These are phyloP conservation scores for Vitis hybrid DNA, from an alignment of 177 flowering plant genomes.

Conservation along the genomic window DNA sequence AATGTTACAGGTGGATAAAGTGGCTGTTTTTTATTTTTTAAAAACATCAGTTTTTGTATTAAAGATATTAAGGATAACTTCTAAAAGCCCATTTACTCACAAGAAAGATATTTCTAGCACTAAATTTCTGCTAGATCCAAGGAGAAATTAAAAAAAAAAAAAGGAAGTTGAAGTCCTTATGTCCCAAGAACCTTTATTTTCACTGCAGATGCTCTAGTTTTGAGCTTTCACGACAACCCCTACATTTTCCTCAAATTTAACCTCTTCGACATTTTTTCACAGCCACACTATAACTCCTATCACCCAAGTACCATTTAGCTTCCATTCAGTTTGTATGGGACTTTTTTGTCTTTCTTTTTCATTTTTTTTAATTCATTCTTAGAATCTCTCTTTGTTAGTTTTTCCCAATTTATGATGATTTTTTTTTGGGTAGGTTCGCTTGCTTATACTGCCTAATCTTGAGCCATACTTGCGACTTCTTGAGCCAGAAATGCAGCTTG, in stretches of 20 bases:
- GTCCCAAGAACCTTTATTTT: neutral
- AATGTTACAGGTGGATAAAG: neutral
- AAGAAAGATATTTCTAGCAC: neutral
- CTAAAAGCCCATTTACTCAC: neutral
- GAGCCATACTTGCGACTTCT: conserved; percentile 80
- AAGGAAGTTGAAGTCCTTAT: neutral
- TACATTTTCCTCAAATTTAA: neutral
- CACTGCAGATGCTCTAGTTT: neutral
- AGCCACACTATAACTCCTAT: too few species aligned
- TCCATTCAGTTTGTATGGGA: too few species aligned
- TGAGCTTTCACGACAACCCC: neutral
- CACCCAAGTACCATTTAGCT: too few species aligned
- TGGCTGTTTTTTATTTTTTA: neutral
- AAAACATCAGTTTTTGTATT: neutral
- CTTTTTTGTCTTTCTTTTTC: neutral
- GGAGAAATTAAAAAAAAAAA: neutral
- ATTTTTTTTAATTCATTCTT: neutral
- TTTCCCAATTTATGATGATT: conserved; percentile 1
- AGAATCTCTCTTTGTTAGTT: neutral
- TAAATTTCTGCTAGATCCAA: neutral
- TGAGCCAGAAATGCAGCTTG: conserved; percentile 80
- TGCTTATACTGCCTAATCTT: conserved; percentile 86
- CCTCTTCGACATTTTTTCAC: too few species aligned
- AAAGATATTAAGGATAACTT: neutral
- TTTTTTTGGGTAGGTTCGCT: conserved; percentile 59